Percentiles rank a stretch among this genome's conserved stretches.
phyloP scores from a whole-genome alignment of 2,329 filamentous ascomycete genomes.

The Alternaria dauci region DNA sequence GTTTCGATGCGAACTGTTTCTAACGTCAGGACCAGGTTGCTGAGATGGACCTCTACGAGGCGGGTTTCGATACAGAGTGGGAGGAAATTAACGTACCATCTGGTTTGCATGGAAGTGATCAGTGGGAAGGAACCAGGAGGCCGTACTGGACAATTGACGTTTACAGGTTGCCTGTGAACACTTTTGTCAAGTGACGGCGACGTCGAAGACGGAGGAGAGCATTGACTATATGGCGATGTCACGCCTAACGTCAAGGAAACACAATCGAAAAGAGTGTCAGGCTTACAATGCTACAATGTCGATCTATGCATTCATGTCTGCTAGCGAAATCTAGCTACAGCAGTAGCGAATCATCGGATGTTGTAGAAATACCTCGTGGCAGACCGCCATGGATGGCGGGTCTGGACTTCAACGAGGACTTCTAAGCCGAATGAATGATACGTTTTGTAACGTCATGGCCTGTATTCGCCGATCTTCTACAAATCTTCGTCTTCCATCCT shows the following conservation, averaged over 20 bases:
- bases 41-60: constrained; percentile 49
- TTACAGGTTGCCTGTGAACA: constrained; percentile 48
- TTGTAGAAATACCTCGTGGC: neutral
- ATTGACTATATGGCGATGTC: neutral
- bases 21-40: constrained; percentile 36
- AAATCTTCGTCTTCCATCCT: neutral
- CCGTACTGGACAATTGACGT: constrained; percentile 52
- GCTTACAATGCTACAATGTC: no score
- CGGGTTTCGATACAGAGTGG: constrained; percentile 49
- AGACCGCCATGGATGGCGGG: neutral
- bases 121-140: constrained; percentile 47
- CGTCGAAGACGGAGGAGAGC: no score
- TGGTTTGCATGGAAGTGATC: constrained; percentile 45
- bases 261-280: neutral
- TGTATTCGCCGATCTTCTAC: neutral
- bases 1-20: neutral
- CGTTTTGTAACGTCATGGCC: neutral
- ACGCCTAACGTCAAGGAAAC: neutral
- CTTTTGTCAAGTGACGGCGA: constrained; percentile 39
- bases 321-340: neutral
- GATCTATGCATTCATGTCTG: neutral
- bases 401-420: neutral
- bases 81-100: constrained; percentile 47
- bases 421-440: neutral
- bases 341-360: neutral